Evolutionary conservation across 1,284 basidiomycete species (phyloP), one percentile per base, ranked within the genome.

Genomic region (Fomitopsis betulina): DNA sequence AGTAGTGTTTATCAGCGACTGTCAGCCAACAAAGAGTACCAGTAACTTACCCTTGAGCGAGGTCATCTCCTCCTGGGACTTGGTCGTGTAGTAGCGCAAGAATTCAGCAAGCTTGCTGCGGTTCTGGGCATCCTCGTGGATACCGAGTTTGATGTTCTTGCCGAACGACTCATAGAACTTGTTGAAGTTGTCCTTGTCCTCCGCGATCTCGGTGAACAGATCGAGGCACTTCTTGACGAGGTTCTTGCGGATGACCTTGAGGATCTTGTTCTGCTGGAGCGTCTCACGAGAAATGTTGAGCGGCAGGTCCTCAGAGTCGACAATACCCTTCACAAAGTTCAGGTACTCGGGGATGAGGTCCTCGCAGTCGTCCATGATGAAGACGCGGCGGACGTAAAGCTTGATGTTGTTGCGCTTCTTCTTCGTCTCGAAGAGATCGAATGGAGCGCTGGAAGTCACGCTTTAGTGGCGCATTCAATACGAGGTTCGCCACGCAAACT

Each of bases 381-480:
- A 99, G 70, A 99, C 96, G 61, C 97, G 94, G 81, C 97, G 95
- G 69, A 99, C 97, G 76, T 99, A 99, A 75, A 99, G 94, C 84
- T 99, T 99, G 86, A 99, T 98, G 91, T 98, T 99, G 87, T 98
- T 98, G 73, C 96, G 93, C 89, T 99, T 99, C 93, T 99, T 99
- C 92, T 99, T 99, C 67, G 92, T 93, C 84, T 99, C 97, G 79
- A 99, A 99, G 76, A 99, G 89, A 73, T 99, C 97, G 77, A 99
- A 99, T 58, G 96, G 95, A 49, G 95, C 95, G 63, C 93, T 94
- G 57, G 0, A 55, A 45, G 60, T 21, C 21, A 8, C 8, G 52
- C 23, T 43, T 71, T 51, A 74, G 57, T 40, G 55, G 43, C 37
- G 8, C 10, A 5, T 25, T 54, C 53, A 55, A 0, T 30, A 42